Conservation (phyloP, 2,329 filamentous ascomycete species). For the Fusarium neocosmosporiellum region DNA sequence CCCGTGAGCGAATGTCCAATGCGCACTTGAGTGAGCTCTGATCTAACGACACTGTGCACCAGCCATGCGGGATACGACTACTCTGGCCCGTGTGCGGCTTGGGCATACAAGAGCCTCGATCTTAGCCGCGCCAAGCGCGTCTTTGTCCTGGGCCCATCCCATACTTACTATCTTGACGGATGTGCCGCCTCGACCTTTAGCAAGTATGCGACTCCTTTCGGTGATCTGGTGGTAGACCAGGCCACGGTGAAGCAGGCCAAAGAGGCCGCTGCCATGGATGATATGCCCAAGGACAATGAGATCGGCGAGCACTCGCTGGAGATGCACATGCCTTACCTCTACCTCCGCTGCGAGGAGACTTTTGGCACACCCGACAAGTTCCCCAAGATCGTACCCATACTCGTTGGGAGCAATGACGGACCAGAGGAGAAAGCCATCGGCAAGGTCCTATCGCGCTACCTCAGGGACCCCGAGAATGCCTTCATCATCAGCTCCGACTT, state of each 20-base stretch:
- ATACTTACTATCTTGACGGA: slow-evolving; percentile 82
- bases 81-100: slow-evolving; percentile 91
- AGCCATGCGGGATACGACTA: slow-evolving; percentile 96
- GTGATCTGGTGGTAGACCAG: slow-evolving; percentile 74
- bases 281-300: background rate
- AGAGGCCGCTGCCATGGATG: background rate
- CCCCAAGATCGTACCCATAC: slow-evolving; percentile 84
- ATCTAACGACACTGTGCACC: slow-evolving; percentile 3
- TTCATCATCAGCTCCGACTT: slow-evolving; percentile 97
- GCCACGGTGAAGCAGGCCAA: slow-evolving; percentile 58
- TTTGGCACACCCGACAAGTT: slow-evolving; percentile 65
- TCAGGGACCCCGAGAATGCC: slow-evolving; percentile 78
- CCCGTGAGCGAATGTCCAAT: slow-evolving; percentile 71
- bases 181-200: slow-evolving; percentile 81
- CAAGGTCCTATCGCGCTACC: no score
- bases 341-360: slow-evolving; percentile 73
- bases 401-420: slow-evolving; percentile 79
- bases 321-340: slow-evolving; percentile 96
- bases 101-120: slow-evolving; percentile 92
- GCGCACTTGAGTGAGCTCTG: rapidly evolving
- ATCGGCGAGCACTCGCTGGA: slow-evolving; percentile 79
- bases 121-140: slow-evolving; percentile 85
- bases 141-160: slow-evolving; percentile 93
- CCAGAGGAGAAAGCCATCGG: slow-evolving; percentile 77
- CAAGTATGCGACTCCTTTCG: slow-evolving; percentile 79